A percentile compares a stretch with the other conserved stretches of the same genome.
Evolutionary conservation across 257 asterid genomes (phyloP).

Genomic region (Solanum pimpinellifolium): DNA sequence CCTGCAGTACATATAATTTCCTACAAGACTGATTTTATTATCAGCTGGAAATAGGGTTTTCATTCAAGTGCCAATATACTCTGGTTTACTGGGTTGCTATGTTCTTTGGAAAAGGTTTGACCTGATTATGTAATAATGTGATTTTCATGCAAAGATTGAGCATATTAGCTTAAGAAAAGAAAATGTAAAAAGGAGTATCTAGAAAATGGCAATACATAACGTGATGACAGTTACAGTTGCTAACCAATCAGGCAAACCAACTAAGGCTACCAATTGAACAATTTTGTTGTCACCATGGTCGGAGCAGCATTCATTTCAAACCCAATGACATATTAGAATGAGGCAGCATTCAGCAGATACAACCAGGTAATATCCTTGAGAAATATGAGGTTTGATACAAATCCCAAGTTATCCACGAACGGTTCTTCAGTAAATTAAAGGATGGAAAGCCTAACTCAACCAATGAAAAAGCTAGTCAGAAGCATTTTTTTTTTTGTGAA

Average conservation of each 20-base stretch:
- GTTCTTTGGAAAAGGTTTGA: neutral
- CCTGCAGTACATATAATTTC: neutral
- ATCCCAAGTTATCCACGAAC: neutral
- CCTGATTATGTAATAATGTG: neutral
- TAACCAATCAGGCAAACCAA: neutral
- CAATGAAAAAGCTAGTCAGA: neutral
- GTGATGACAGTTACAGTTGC: neutral
- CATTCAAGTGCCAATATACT: neutral
- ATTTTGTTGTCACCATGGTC: neutral
- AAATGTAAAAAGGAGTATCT: neutral
- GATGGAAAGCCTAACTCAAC: neutral
- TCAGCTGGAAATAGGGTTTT: neutral
- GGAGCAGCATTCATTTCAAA: neutral
- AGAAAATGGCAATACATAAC: neutral
- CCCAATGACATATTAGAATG: neutral
- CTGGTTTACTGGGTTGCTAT: neutral
- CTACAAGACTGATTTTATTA: neutral
- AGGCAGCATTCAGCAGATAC: neutral
- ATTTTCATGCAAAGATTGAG: neutral
- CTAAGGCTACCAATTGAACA: neutral
- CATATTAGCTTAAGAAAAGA: neutral
- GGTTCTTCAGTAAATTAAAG: neutral
- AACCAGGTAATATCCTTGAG: neutral
- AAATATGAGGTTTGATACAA: neutral
- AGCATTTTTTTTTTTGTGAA: neutral